Base-by-base conservation (phyloP, 306 rosid genomes). In the Quercus cerris region DNA sequence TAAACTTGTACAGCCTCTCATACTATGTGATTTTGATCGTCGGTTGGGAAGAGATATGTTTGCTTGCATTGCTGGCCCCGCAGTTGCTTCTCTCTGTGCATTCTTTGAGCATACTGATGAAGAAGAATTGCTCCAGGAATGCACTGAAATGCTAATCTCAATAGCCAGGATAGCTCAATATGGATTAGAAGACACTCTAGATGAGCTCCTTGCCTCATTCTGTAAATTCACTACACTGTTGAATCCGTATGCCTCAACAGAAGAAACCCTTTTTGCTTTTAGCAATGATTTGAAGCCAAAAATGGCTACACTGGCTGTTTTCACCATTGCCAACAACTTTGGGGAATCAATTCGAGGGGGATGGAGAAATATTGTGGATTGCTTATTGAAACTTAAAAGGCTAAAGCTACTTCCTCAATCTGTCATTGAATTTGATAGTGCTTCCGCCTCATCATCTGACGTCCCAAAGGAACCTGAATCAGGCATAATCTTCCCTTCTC, bases 211-310 rank as follows among this genome's bases (percentile, higher is more conserved):
- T 49, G 90, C 98, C 61, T 82, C 92, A 0, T 90, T 95, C 73
- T 91, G 93, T 73, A 91, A 90, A 86, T 95, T 91, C 84, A 95
- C 99, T 1, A 93, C 98, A 14, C 78, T 95, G 41, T 75, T 88
- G 79, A 95, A 95, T 71, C 99, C 99, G 77, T 95, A 95, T 71
- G 99, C 98, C 76, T 93, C 99, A 1, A 62, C 90, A 6, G 99
- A 95, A 84, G 98, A 95, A 77, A 95, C 98, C 44, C 84, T 95
- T 72, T 93, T 86, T 73, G 88, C 84, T 4, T 95, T 95, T 35
- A 90, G 91, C 82, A 90, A 93, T 79, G 98, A 95, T 81, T 70
- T 91, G 85, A 93, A 89, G 85, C 97, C 99, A 0, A 91, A 87
- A 77, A 77, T 93, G 83, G 97, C 99, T 64, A 95, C 97, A 13